These are phyloP conservation scores for Chaetomium olivaceum DNA, from an alignment of 2,329 filamentous ascomycete genomes.

Conservation along the genomic window DNA sequence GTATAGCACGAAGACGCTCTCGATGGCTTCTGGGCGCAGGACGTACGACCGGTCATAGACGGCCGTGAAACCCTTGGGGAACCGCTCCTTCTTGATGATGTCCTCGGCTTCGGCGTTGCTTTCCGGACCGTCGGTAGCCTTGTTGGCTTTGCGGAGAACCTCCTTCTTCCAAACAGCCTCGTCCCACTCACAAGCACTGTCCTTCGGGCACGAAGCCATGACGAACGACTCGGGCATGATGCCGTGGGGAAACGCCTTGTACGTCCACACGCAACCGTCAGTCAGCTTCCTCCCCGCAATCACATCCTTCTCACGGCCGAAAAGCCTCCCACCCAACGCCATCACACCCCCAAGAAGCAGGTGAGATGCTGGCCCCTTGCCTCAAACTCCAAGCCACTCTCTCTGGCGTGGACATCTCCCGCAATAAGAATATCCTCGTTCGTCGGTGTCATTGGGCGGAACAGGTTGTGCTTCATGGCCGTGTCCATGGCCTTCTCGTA, in stretches of 20 bases:
- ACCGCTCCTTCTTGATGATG: constrained; percentile 4
- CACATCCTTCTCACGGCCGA: constrained; percentile 48
- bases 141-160: constrained; percentile 36
- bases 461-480: constrained; percentile 62
- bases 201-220: constrained; percentile 44
- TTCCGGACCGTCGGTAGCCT: constrained; percentile 30
- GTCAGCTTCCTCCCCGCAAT: constrained; percentile 49
- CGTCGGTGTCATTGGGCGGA: constrained; percentile 60
- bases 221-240: constrained; percentile 56
- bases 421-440: constrained; percentile 61
- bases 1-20: constrained; percentile 53
- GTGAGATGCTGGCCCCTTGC: constrained; percentile 44
- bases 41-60: constrained; percentile 51
- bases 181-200: constrained; percentile 52
- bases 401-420: constrained; percentile 42
- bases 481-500: constrained; percentile 62
- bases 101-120: constrained; percentile 6
- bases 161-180: constrained; percentile 39
- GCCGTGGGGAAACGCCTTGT: constrained; percentile 52
- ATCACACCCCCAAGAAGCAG: constrained; percentile 54
- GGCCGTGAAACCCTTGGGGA: constrained; percentile 63
- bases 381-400: constrained; percentile 34
- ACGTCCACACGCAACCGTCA: constrained; percentile 59
- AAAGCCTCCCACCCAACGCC: constrained; percentile 47
- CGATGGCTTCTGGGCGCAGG: constrained; percentile 42